Evolutionary conservation across 176 grass and related monocot species (phyloP), one percentile per base, ranked within the genome.

Genomic region (Pharus latifolius): DNA sequence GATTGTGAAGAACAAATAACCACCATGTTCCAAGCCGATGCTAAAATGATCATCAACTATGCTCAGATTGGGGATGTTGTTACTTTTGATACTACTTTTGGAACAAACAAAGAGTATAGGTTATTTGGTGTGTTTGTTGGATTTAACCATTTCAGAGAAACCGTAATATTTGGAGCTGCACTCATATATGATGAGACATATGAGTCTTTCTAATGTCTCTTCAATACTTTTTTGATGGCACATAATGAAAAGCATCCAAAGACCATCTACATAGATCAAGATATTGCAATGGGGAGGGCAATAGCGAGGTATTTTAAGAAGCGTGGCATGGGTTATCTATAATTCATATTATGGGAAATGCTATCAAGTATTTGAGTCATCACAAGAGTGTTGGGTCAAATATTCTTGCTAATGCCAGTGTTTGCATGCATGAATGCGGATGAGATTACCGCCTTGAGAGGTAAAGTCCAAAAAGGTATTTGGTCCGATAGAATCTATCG

Each of bases 131-230:
- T 67, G 17, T 78, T 56, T 67, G 63, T 78, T 53, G 60, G 74
- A 37, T 75, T 78, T 34, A 78, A 78, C 35, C 61, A 78, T 67
- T 78, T 78, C 40, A 78, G 60, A 57, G 74, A 78, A 49, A 68
- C 67, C 33, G 27, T 68, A 28, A 50, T 78, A 45, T 75, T 75
- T 62, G 72, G 72, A 33, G 72, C 72, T 19, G 52, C 35, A 61
- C 37, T 75, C 32, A 20, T 78, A 42, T 78, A 78, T 20, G 48
- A 78, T 15, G 61, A 78, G 54, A 64, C 58, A 17, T 45, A 18
- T 24, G 31, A 78, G 22, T 66, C 49, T 45, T 78, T 64, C 24
- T 65, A 68, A 4, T 47, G 15, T 12, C 44, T 47, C 44, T 47
- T 47, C n/a, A 16, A 17, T 1, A 47, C 15, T 4, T 47, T 47